Evolutionary conservation across 352 stramenopile species (phyloP), one percentile per base, ranked within the genome.

Genomic region (Elongisporangium undulatum): DNA sequence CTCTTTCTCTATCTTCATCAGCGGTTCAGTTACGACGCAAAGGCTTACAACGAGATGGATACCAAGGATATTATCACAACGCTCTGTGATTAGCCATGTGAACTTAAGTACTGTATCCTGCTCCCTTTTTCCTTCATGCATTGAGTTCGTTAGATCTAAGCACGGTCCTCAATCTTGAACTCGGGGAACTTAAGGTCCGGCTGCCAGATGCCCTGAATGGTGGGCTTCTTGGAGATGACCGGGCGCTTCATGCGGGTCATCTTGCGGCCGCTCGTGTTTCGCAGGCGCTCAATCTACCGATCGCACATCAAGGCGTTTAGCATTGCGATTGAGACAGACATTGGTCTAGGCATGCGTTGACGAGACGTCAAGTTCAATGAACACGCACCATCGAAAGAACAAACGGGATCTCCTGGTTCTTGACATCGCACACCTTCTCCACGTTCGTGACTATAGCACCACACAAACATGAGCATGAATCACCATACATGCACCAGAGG

Each of bases 191-290:
- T 71, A 49, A 94, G 74, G 66, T 94, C 84, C 59, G 82, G 86
- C 68, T 95, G 86, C 86, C 86, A 95, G 59, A 95, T 92, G 56
- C 86, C 86, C 67, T 95, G 86, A 20, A 94, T 77, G 21, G 82
- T 93, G 38, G 72, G 81, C 59, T 83, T 81, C 67, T 91, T 92
- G 19, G 86, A 81, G 68, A 90, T 78, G 24, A 95, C 82, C 0
- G 86, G 86, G 34, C 83, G 84, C 68, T 95, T 95, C 64, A 95
- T 89, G 55, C 51, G 63, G 58, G 86, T 95, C 86, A 95, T 94
- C 76, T 95, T 95, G 52, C 86, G 80, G 58, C 86, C 86, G 60
- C 86, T 95, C 60, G 86, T 89, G 77, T 94, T 87, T 53, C 87
- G 75, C 65, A 95, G 64, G 38, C 87, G 84, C 68, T 94, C 77